These are phyloP conservation scores for Cystobasidium onofrii DNA, from an alignment of 768 basidiomycete genomes.

Conservation along the genomic window DNA sequence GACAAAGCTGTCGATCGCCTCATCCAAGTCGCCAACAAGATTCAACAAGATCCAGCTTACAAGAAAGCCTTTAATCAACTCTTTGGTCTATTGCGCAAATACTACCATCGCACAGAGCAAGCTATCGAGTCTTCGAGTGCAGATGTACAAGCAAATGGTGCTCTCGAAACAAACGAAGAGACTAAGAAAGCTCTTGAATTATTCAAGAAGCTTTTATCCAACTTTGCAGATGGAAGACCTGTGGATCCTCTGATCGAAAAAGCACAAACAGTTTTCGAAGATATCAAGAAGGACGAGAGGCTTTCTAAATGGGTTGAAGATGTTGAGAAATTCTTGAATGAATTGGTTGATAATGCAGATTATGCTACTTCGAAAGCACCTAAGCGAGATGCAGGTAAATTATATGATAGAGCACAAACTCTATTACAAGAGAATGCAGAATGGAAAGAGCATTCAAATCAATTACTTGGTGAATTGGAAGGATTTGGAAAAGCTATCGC, in stretches of 20 bases:
- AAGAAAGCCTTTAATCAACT: conserved; percentile 27
- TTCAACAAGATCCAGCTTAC: conserved; percentile 24
- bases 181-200: conserved; percentile 6
- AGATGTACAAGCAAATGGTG: conserved; percentile 14
- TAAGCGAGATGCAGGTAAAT: conserved; percentile 26
- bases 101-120: conserved; percentile 17
- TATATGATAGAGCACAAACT: conserved; percentile 20
- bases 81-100: conserved; percentile 16
- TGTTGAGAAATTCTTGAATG: conserved; percentile 14
- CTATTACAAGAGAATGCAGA: conserved; percentile 17
- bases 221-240: conserved; percentile 18
- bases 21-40: conserved; percentile 26
- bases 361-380: conserved; percentile 21
- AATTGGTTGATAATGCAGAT: conserved; percentile 18
- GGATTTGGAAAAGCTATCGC: conserved; percentile 18
- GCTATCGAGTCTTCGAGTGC: conserved; percentile 15
- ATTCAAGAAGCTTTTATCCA: conserved; percentile 24
- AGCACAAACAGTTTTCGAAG: conserved; percentile 7
- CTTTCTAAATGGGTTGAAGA: conserved; percentile 19
- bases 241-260: conserved; percentile 7
- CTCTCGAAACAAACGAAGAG: conserved; percentile 15
- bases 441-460: conserved; percentile 13
- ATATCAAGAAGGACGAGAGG: conserved; percentile 24
- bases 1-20: conserved; percentile 25
- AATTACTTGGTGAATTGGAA: conserved; percentile 14